Base-by-base conservation (phyloP, 2,329 filamentous ascomycete genomes). In the Chaetomiaceae sp. region DNA sequence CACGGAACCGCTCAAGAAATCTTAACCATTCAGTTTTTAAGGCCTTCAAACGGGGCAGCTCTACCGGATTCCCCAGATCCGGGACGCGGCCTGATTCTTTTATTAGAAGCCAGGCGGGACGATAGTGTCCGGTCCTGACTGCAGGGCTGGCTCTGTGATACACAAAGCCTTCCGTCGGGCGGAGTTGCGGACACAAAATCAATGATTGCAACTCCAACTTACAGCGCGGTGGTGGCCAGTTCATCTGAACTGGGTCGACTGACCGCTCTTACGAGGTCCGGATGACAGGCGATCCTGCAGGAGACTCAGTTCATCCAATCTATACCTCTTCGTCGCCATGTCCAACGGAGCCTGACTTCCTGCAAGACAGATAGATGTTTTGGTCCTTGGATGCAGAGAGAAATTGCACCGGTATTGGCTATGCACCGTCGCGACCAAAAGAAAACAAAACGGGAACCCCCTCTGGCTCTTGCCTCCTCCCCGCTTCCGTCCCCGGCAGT, bases 401-500 rank as follows among this genome's bases (percentile, higher is more conserved):
- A 61, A 40, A 62, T 61, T 62, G 57, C 49, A n/a, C 59, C 61
- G 62, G 59, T 63, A 64, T 64, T 60, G 61, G 58, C 58, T 51
- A 51, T 61, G 61, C 57, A 57, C 51, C 36, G 48, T 20, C n/a
- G 44, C 20, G 30, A 41, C 11, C 55, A 55, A 40, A 38, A 47
- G 21, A 29, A 34, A 38, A 41, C 32, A 45, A 58, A 43, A 21
- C 42, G 42, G 42, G 30, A 43, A 43, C 20, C 36, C 23, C 18
- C 18, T n/a, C 11, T 23, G 29, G 41, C 16, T 3, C 13, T 11
- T 21, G 8, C 18, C 4, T n/a, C 30, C 27, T n/a, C 29, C 36
- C 32, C 23, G 18, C 48, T 20, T 30, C 32, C 40, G 40, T n/a
- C 10, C 30, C 11, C 21, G 48, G 40, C n/a, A 51, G 25, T 45